phyloP scores from a whole-genome alignment of 345 rosid genomes.

The Rhodomyrtus tomentosa region DNA sequence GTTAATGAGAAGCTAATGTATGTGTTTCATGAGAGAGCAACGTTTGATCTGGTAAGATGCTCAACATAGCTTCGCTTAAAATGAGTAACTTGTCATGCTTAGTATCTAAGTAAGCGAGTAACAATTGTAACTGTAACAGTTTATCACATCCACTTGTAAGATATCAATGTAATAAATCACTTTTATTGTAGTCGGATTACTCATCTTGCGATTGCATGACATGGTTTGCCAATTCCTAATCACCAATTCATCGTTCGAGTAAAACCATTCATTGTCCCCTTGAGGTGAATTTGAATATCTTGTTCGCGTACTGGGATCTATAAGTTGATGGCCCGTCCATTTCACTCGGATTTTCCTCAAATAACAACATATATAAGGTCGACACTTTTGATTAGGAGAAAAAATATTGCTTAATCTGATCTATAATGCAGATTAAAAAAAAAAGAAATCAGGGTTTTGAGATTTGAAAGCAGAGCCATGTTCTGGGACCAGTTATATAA shows the following conservation, averaged over 20 bases:
- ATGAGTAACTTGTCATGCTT: neutral
- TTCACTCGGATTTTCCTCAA: neutral
- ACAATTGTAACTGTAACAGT: neutral
- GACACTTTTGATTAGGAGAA: neutral
- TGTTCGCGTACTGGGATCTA: rapidly evolving
- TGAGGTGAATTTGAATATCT: neutral
- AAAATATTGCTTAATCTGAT: neutral
- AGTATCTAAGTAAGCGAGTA: neutral
- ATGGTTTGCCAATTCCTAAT: neutral
- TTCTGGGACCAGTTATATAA: neutral
- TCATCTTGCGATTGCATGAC: neutral
- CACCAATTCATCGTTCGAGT: neutral
- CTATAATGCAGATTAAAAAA: neutral
- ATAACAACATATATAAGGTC: neutral
- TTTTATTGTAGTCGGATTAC: neutral
- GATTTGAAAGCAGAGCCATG: neutral
- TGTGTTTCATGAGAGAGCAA: neutral
- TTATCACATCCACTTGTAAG: neutral
- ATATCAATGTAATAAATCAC: no score
- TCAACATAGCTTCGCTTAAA: neutral
- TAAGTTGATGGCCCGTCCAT: neutral
- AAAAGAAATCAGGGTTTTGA: neutral
- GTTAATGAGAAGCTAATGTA: neutral
- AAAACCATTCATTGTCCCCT: neutral
- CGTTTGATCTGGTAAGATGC: neutral